These are phyloP conservation scores for Tricholoma flavovirens DNA, from an alignment of 768 basidiomycete species.

Conservation along the genomic window DNA sequence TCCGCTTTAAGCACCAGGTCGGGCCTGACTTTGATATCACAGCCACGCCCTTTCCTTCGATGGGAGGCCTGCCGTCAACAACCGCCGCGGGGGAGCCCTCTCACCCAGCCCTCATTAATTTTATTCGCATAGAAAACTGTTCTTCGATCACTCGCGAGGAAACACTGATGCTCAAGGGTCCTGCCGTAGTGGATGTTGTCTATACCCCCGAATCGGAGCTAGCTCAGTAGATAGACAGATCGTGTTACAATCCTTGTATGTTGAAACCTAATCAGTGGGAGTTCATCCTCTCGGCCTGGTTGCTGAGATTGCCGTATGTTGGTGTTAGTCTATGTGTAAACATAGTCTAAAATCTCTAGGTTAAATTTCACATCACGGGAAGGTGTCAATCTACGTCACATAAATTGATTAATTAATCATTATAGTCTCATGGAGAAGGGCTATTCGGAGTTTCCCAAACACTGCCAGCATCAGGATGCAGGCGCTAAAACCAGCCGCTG, in stretches of 20 bases:
- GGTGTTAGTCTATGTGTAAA: background rate
- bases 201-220: background rate
- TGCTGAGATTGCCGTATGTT: background rate
- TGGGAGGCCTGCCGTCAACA: background rate
- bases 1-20: conserved; percentile 17
- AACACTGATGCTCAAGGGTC: conserved; percentile 30
- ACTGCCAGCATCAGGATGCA: conserved; percentile 50
- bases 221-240: background rate
- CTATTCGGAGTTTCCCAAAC: conserved; percentile 42
- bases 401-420: background rate
- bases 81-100: conserved; percentile 29
- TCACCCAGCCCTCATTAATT: conserved; percentile 31
- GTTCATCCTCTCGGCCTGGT: background rate
- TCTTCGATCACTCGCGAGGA: conserved; percentile 31
- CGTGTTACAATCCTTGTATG: background rate
- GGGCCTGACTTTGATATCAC: conserved; percentile 18
- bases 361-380: background rate
- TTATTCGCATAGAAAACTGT: conserved; percentile 39
- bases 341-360: background rate
- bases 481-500: conserved; percentile 28
- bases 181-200: conserved; percentile 28
- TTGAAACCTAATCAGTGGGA: background rate
- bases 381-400: background rate
- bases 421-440: background rate
- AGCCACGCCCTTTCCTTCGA: background rate